Base-by-base conservation (phyloP, 2,329 filamentous ascomycete genomes). In the Lecanosticta acicola region DNA sequence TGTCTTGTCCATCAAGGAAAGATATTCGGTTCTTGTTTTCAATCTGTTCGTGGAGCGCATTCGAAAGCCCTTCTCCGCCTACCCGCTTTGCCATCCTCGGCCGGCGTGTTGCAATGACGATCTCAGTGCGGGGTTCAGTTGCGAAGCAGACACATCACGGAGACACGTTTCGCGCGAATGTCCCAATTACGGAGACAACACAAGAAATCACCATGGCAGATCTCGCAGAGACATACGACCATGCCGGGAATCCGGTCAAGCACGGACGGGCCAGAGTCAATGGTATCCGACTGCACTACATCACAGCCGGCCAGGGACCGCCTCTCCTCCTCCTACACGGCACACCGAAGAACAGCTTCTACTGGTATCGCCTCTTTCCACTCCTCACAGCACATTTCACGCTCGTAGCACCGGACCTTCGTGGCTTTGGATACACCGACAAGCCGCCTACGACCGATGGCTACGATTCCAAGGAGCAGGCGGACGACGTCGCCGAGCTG, bases 371-470 rank as follows among this genome's bases (percentile, higher is more conserved):
- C 1, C 51, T 68, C 26, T 51, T 64, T 13, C 64, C 66, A 1
- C 54, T 63, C 1, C 55, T 69, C 1, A 66, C 60, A 8, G 51
- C 57, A 20, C 55, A 67, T 48, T 68, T 68, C 51, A 66, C 60
- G 0, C 44, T 68, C 36, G 58, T 68, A 1, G 67, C 65, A 0
- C 65, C 65, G 1, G 65, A 68, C 45, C 53, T 68, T 0, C 58
- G 66, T 13, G 65, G 65, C 0, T 68, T 68, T 36, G 66, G 66
- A 18, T 65, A 65, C n/a, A 66, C 64, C 1, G 66, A 68, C 55
- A 68, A 68, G 43, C 65, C 66, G 0, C 66, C 66, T 0, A 60
- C 63, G 3, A 64, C 63, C 3, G 64, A 66, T 35, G 64, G 63
- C 20, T 68, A 69, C 51, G 64, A 67, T 46, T 65, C 59, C 17